Conservation (phyloP, 495 filamentous ascomycete genomes). For the Aspergillus carlsbadensis region DNA sequence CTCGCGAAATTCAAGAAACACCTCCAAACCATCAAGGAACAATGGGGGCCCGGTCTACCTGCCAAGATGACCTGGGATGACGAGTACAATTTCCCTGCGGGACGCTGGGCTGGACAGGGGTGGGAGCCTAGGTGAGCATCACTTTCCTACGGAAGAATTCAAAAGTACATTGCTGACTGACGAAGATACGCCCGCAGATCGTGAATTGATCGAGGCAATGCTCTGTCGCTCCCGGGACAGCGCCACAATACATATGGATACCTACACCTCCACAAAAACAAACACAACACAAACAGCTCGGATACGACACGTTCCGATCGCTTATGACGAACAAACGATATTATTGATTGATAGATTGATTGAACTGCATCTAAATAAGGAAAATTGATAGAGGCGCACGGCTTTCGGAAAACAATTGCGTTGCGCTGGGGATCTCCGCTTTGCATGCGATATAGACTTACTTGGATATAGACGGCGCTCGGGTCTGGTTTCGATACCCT, state of each 20-base stretch:
- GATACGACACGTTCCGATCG: no score
- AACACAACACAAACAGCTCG: no score
- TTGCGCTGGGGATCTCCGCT: no score
- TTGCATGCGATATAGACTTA: no score
- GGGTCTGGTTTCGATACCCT: no score
- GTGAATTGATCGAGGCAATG: not conserved
- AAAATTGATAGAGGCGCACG: no score
- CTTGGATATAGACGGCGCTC: no score
- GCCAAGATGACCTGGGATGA: slow-evolving; percentile 28
- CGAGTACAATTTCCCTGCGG: slow-evolving; percentile 32
- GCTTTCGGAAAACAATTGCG: no score
- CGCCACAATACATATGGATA: not conserved
- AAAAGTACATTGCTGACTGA: not conserved
- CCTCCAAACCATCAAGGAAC: slow-evolving; percentile 15
- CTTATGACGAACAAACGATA: no score
- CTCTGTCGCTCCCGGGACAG: not conserved
- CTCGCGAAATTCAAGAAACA: slow-evolving; percentile 20
- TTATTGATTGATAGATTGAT: no score
- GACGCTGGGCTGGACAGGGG: slow-evolving; percentile 29
- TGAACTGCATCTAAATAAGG: no score
- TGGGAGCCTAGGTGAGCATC: not conserved
- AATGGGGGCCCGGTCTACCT: slow-evolving; percentile 28
- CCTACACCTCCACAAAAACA: no score
- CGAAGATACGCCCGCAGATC: not conserved
- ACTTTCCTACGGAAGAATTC: not conserved